phyloP scores from a whole-genome alignment of 306 rosid species.

The Potentilla sterilis region DNA sequence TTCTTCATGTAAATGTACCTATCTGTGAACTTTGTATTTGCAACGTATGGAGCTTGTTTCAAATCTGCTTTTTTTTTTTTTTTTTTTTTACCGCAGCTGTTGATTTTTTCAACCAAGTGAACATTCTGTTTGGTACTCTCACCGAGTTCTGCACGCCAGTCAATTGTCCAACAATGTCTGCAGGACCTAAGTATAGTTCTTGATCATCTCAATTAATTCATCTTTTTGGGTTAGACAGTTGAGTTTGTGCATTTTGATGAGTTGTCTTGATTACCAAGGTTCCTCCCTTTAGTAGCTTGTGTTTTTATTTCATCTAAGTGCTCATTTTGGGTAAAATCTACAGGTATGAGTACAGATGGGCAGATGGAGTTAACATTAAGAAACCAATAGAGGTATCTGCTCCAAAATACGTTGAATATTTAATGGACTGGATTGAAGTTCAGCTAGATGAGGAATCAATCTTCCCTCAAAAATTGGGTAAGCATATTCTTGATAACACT shows the following conservation, averaged over 20 bases:
- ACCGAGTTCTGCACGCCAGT: constrained; percentile 79
- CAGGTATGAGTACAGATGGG: constrained; percentile 91
- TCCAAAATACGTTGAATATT: constrained; percentile 78
- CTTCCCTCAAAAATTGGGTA: constrained; percentile 81
- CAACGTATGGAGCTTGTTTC: neutral
- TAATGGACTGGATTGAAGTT: constrained; percentile 91
- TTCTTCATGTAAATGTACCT: too few relatives aligned
- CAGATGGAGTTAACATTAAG: constrained; percentile 75
- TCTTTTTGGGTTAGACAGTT: constrained; percentile 15
- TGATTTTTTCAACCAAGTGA: constrained; percentile 91
- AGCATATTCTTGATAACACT: constrained; percentile 3
- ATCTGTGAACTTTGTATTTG: neutral
- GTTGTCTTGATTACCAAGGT: neutral
- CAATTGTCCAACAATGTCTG: constrained; percentile 80
- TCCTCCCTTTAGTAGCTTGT: neutral
- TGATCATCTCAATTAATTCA: constrained; percentile 27
- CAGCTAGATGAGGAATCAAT: constrained; percentile 80
- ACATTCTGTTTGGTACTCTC: constrained; percentile 72
- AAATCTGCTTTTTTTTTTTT: neutral
- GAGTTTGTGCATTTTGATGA: neutral
- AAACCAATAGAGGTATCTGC: constrained; percentile 92
- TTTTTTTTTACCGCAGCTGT: constrained; percentile 48
- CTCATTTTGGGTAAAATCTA: constrained; percentile 19
- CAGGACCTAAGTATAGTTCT: constrained; percentile 73
- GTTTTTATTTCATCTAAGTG: neutral